Evolutionary conservation across 176 grass and related monocot genomes (phyloP).

Genomic region (Aegilops umbellulata): DNA sequence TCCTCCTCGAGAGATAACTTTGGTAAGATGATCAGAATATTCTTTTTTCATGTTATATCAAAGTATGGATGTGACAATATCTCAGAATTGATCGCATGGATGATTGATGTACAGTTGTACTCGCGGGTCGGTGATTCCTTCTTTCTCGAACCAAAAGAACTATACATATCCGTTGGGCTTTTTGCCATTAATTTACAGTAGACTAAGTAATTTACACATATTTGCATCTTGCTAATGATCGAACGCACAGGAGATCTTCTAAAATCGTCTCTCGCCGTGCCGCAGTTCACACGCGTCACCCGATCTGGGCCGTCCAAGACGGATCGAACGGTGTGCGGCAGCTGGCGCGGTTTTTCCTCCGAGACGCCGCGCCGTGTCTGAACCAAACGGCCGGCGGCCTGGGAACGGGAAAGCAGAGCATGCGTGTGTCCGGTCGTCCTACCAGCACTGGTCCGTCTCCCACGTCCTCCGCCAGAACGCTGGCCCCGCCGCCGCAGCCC

Average conservation of each 20-base stretch:
- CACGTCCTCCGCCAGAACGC: slow-evolving; percentile 33
- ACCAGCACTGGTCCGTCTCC: slow-evolving; percentile 86
- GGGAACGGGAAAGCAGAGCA: not conserved
- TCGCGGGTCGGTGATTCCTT: too few relatives aligned
- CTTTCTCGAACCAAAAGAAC: too few relatives aligned
- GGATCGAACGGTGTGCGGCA: not conserved
- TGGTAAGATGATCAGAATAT: too few relatives aligned
- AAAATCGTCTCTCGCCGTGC: slow-evolving; percentile 18
- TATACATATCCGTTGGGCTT: too few relatives aligned
- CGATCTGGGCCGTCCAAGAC: not conserved
- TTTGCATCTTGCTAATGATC: not conserved
- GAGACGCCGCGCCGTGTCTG: not conserved
- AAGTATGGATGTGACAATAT: too few relatives aligned
- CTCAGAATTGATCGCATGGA: too few relatives aligned
- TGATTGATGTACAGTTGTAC: too few relatives aligned
- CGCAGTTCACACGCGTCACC: too few relatives aligned
- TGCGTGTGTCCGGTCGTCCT: not conserved
- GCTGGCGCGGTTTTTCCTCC: not conserved
- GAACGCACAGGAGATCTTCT: slow-evolving; percentile 7
- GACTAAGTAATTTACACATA: too few relatives aligned
- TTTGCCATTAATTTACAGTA: too few relatives aligned
- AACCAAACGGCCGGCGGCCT: not conserved
- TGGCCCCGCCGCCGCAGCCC: not conserved
- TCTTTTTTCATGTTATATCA: too few relatives aligned
- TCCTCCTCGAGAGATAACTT: too few relatives aligned